Percentiles rank a stretch among this genome's conserved stretches.
Conservation (phyloP, 2,329 filamentous ascomycete species). For the Aspergillus aculeatinus region DNA sequence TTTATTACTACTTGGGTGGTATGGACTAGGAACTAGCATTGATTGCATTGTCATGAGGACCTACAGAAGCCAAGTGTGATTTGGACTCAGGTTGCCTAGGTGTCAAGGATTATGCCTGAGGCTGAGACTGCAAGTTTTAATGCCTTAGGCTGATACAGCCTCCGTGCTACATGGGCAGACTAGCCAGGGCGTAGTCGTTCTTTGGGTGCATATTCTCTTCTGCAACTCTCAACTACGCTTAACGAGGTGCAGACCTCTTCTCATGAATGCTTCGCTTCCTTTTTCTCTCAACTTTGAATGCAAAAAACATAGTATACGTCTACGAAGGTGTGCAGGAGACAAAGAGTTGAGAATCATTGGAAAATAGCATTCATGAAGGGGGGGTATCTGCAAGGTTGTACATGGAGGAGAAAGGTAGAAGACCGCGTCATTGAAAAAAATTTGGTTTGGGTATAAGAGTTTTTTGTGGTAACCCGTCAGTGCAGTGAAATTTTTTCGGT, state of each 20-base stretch:
- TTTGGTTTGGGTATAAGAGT: constrained; percentile 17
- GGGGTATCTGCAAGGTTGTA: constrained; percentile 40
- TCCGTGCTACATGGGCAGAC: too few species aligned
- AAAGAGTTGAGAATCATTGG: constrained; percentile 12
- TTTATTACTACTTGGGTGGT: neutral
- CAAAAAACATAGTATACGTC: neutral
- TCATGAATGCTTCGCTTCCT: constrained; percentile 26
- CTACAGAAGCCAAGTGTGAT: too few species aligned
- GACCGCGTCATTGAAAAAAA: neutral
- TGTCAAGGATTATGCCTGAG: too few species aligned
- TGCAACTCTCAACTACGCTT: neutral
- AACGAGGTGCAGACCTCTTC: constrained; percentile 18
- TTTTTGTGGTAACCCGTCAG: constrained; percentile 25
- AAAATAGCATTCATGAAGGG: constrained; percentile 39
- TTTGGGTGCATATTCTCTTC: too few species aligned
- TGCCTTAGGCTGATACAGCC: too few species aligned
- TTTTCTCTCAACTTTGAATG: neutral
- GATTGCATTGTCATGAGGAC: neutral
- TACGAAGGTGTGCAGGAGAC: neutral
- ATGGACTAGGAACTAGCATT: neutral
- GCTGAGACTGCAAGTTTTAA: too few species aligned
- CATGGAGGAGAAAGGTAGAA: constrained; percentile 23
- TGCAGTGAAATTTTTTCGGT: constrained; percentile 12
- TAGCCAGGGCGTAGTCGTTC: too few species aligned
- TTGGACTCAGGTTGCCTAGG: too few species aligned